Evolutionary conservation across 192 early-diverging fungal genomes (phyloP), one percentile per base, ranked within the genome.

Genomic region (Spizellomyces sp.): DNA sequence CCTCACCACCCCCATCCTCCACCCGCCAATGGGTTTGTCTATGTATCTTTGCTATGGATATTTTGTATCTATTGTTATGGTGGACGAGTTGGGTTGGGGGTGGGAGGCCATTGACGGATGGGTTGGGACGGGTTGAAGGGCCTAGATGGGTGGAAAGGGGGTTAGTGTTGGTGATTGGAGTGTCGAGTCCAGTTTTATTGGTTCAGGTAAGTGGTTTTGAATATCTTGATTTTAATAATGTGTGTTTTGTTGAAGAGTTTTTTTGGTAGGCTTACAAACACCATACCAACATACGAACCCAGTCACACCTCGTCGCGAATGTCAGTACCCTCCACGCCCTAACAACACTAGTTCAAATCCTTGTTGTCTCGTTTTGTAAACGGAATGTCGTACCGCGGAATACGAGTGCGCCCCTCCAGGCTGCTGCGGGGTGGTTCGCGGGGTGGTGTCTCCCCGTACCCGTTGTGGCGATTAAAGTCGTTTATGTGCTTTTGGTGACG

Each of bases 401-500:
- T 12, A 7, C 67, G 55, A 0, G 22, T 0, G 17, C 59, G 17
- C 21, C 66, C 4, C 21, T 67, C 12, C 5, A 5, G 15, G 9
- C 5, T 14, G 52, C 42, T 12, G 54, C 52, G 10, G 70, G 27
- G 17, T 64, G 50, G n/a, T 57, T 74, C 2, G 63, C 42, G 4
- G 42, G 56, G 5, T 66, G 71, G 71, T 44, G 41, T 14, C 42
- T 66, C 19, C 64, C 71, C 6, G 8, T 74, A 12, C 71, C 71
- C 6, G 57, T 74, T 8, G 47, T 48, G 4, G 48, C 45, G 4
- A 8, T 74, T 8, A 74, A 74, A 60, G 71, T 45, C 12, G 27
- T 48, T 9, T 74, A 74, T 58, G 45, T 66, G 8, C 36, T 74
- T 6, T 7, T 66, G 19, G 64, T 67, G 36, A 60, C 57, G 63